Percentiles rank a stretch among this genome's conserved stretches.
These are phyloP conservation scores for Logfia minima DNA, from an alignment of 129 eudicot species.

Conservation along the genomic window DNA sequence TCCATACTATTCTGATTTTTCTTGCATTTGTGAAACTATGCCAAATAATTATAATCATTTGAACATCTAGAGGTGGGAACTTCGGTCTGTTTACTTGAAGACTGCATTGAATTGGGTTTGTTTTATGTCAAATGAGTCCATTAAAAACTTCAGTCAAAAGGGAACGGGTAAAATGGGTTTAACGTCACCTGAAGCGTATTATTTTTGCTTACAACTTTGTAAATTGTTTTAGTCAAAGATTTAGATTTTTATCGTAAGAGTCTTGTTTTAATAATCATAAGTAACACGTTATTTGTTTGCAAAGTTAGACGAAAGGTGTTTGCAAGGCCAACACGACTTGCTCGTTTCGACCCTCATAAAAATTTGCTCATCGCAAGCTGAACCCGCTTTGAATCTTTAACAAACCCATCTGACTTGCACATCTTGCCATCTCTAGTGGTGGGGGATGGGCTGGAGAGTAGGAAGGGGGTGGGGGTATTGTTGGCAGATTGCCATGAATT, in stretches of 20 bases:
- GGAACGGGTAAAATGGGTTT: not conserved
- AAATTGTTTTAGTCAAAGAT: not conserved
- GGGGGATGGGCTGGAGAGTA: no score
- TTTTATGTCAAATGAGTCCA: not conserved
- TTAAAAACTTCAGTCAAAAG: not conserved
- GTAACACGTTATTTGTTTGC: not conserved
- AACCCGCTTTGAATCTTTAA: not conserved
- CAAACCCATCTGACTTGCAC: not conserved
- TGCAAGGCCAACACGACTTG: not conserved
- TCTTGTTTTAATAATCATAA: not conserved
- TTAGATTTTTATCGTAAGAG: not conserved
- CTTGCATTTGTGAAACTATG: not conserved
- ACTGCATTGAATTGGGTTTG: not conserved
- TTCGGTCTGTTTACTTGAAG: slow-evolving; percentile 9
- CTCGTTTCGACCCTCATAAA: not conserved
- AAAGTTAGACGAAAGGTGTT: not conserved
- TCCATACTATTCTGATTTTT: slow-evolving; percentile 12
- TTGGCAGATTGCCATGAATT: slow-evolving; percentile 7
- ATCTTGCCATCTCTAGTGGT: slow-evolving; percentile 5
- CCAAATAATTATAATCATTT: slow-evolving; percentile 5
- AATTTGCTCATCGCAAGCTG: not conserved
- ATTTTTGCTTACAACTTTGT: not conserved
- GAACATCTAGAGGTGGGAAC: not conserved
- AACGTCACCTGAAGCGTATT: not conserved
- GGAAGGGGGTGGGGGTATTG: not conserved